Percentiles rank a stretch among this genome's conserved stretches.
phyloP scores from a whole-genome alignment of 371 early-diverging fungal genomes.

The Paraphysoderma sedebokerense region DNA sequence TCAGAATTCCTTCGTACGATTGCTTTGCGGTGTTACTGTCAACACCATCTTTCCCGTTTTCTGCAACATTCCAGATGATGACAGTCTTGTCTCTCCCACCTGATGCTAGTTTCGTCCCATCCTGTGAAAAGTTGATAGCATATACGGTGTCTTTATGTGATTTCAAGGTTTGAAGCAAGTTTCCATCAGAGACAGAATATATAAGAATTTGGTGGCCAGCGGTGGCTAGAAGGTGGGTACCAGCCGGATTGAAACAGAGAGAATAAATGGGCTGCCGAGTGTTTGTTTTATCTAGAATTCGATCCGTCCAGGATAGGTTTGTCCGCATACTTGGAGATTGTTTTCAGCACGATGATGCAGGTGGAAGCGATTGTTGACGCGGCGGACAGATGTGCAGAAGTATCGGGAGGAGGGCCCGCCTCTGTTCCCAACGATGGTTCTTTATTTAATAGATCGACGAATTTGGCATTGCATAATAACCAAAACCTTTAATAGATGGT shows the following conservation, averaged over 20 bases:
- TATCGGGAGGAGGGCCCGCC: too few species aligned
- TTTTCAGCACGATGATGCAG: too few species aligned
- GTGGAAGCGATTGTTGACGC: too few species aligned
- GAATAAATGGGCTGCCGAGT: constrained; percentile 18
- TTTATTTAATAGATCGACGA: too few species aligned
- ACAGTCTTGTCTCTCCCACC: constrained; percentile 33
- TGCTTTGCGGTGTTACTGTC: background rate
- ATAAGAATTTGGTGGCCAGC: constrained; percentile 24
- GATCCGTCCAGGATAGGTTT: background rate
- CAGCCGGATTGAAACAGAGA: constrained; percentile 23
- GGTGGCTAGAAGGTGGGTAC: constrained; percentile 19
- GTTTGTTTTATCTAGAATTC: background rate
- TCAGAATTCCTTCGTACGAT: constrained; percentile 7
- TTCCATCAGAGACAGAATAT: constrained; percentile 21
- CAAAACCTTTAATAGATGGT: too few species aligned
- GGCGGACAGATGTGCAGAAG: too few species aligned
- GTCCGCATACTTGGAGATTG: background rate
- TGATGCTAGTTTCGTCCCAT: constrained; percentile 15
- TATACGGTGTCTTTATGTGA: constrained; percentile 26
- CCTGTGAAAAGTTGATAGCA: constrained; percentile 12
- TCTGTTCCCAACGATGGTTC: too few species aligned
- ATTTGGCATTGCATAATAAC: too few species aligned
- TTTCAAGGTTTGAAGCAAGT: constrained; percentile 22
- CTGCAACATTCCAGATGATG: constrained; percentile 20
- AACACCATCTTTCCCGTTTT: constrained; percentile 14